Conservation (phyloP, 2,329 filamentous ascomycete species). For the Daldinia sp. region DNA sequence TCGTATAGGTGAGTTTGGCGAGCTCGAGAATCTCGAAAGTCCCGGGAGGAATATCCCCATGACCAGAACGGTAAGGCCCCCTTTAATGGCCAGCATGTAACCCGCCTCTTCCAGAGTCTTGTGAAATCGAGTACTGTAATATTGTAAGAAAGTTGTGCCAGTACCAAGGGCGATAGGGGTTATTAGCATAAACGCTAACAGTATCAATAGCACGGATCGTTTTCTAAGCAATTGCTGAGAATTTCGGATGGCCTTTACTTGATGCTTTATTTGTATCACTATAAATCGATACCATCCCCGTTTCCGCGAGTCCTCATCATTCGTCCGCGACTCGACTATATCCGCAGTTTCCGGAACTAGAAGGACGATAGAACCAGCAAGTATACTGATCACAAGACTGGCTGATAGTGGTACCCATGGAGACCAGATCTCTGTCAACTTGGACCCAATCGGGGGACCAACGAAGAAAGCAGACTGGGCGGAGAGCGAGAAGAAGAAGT, state of each 20-base stretch:
- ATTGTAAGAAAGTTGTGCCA: conserved; percentile 35
- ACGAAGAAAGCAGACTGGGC: conserved; percentile 27
- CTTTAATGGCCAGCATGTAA: conserved; percentile 38
- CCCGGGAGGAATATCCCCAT: conserved; percentile 31
- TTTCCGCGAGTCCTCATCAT: neutral
- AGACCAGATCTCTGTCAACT: conserved; percentile 23
- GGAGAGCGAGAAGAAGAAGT: conserved; percentile 33
- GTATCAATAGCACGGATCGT: conserved; percentile 14
- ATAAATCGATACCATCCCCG: neutral
- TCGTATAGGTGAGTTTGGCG: conserved; percentile 1
- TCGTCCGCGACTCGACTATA: neutral
- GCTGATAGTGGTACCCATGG: conserved; percentile 28
- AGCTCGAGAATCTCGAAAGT: conserved; percentile 24
- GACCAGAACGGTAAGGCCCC: conserved; percentile 36
- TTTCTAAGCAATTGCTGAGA: conserved; percentile 13
- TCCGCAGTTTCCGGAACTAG: conserved; percentile 28
- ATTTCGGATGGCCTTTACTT: conserved; percentile 8
- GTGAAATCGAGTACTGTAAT: conserved; percentile 41
- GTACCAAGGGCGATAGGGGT: conserved; percentile 16
- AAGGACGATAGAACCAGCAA: conserved; percentile 27
- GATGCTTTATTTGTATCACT: conserved; percentile 1
- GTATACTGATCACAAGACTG: conserved; percentile 5
- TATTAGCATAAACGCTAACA: conserved; percentile 19
- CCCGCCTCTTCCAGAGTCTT: conserved; percentile 38
- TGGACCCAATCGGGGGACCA: conserved; percentile 18